phyloP scores from a whole-genome alignment of 2,329 filamentous ascomycete species.

The Aspergillus sp. region DNA sequence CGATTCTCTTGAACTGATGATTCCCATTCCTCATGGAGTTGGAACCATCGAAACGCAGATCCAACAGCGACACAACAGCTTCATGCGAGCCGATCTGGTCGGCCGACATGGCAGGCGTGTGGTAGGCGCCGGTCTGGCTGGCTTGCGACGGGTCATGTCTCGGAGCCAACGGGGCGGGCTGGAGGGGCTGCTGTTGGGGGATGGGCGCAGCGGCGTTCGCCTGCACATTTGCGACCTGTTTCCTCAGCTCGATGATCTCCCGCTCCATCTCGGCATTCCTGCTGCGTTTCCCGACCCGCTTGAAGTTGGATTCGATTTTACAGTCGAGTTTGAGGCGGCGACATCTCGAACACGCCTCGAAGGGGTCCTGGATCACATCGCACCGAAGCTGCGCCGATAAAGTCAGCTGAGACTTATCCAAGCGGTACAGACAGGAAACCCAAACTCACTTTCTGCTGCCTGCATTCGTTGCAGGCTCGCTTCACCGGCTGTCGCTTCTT shows the following conservation, averaged over 20 bases:
- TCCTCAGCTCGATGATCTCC: conserved; percentile 44
- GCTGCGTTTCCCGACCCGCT: conserved; percentile 57
- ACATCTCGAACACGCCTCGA: conserved; percentile 53
- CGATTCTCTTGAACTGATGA: conserved; percentile 43
- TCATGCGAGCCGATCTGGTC: conserved; percentile 41
- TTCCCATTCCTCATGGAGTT: conserved; percentile 41
- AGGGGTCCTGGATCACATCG: conserved; percentile 57
- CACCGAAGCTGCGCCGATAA: conserved; percentile 48
- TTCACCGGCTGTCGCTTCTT: conserved; percentile 43
- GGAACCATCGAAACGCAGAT: conserved; percentile 37
- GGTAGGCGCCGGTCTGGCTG: conserved; percentile 24
- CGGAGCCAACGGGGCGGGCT: conserved; percentile 19
- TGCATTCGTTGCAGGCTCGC: conserved; percentile 59
- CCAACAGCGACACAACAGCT: conserved; percentile 42
- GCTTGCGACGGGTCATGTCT: conserved; percentile 31
- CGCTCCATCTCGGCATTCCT: conserved; percentile 56
- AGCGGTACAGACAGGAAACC: neutral
- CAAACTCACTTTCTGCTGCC: conserved; percentile 55
- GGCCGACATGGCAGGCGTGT: conserved; percentile 26
- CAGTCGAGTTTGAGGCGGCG: conserved; percentile 54
- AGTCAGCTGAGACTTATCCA: too few relatives aligned
- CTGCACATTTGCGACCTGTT: conserved; percentile 35
- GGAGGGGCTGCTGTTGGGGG: conserved; percentile 12
- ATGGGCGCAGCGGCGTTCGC: conserved; percentile 14
- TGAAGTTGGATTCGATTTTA: conserved; percentile 61